Percentiles rank a stretch among this genome's conserved stretches.
Evolutionary conservation across 352 stramenopile species (phyloP).

Genomic region (Phytophthora ohioensis): DNA sequence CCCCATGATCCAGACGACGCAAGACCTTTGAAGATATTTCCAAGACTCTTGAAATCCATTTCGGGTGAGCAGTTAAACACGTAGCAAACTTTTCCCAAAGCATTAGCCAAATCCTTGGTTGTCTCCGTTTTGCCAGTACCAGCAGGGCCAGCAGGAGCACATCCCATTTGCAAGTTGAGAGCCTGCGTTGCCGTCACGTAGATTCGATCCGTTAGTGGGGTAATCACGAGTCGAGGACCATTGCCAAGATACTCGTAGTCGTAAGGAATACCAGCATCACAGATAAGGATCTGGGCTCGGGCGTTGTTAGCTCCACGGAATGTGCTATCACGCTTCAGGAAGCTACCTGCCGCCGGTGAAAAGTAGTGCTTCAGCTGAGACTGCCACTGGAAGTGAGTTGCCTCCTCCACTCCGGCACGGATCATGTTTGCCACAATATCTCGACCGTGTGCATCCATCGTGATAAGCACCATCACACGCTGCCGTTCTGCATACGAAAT

Average conservation of each 20-base stretch:
- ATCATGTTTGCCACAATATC: conserved; percentile 98
- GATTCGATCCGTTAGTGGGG: conserved; percentile 95
- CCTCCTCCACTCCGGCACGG: conserved; percentile 85
- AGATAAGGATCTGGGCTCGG: conserved; percentile 91
- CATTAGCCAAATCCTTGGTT: conserved; percentile 95
- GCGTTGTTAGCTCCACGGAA: conserved; percentile 86
- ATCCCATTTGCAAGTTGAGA: conserved; percentile 93
- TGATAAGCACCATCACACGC: conserved; percentile 96
- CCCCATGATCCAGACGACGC: conserved; percentile 95
- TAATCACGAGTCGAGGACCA: conserved; percentile 95
- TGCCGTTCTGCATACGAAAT: conserved; percentile 93
- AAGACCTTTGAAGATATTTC: conserved; percentile 98
- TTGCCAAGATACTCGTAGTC: conserved; percentile 98
- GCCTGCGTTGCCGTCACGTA: conserved; percentile 97
- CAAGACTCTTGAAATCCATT: conserved; percentile 96
- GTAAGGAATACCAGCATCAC: conserved; percentile 94
- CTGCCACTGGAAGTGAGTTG: conserved; percentile 94
- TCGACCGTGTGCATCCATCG: conserved; percentile 95
- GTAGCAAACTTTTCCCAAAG: conserved; percentile 96
- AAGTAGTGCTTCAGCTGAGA: conserved; percentile 97
- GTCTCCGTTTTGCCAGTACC: conserved; percentile 96
- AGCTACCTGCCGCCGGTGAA: conserved; percentile 86
- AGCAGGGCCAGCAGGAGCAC: conserved; percentile 80
- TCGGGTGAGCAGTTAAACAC: conserved; percentile 97
- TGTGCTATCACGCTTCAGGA: conserved; percentile 92